Base-by-base conservation (phyloP, 805 yeast genomes). In the Starmerella geochares region DNA sequence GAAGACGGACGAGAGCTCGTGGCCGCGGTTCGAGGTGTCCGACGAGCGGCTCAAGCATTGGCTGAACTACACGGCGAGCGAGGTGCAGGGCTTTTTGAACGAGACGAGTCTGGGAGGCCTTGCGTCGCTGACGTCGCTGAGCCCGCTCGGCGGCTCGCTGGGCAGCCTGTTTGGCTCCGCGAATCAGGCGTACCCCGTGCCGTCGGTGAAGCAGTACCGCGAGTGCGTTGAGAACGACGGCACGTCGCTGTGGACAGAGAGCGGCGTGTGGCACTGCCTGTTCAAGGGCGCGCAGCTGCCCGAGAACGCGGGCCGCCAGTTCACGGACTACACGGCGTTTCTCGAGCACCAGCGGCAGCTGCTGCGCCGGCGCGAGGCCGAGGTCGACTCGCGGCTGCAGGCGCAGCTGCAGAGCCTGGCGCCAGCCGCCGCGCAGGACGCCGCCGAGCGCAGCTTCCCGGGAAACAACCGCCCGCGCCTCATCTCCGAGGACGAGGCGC, bases 241-340 rank as follows among this genome's bases (percentile, higher is more conserved):
- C 3, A 67, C 74, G 6, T 76, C 86, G 0, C 80, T 79, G 11
- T 90, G 96, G 96, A 94, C 86, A 62, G 67, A 76, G 32, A 71
- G 74, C 20, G 97, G 96, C 0, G 76, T 80, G 64, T 90, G 96
- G 96, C 76, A 88, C 61, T 90, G 97, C 67, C 68, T 90, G 41
- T 82, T 88, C 65, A 49, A 54, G 33, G 52, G 50, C 48, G 31
- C 43, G 16, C 1, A 28, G 13, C 42, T 36, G 9, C 60, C 61
- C 11, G 32, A 35, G n/a, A 40, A 42, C 19, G 33, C 51, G 41
- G 47, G 47, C 35, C 46, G 50, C 37, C 48, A 56, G 42, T 87
- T 86, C 69, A 70, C 71, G 21, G 81, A 77, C 47, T 81, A 76
- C 62, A 78, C 78, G 24, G 82, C 77, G 31, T 78, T 74, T 53